Evolutionary conservation across 2,329 filamentous ascomycete species (phyloP), one percentile per base, ranked within the genome.

Genomic region (Diaporthe vexans): DNA sequence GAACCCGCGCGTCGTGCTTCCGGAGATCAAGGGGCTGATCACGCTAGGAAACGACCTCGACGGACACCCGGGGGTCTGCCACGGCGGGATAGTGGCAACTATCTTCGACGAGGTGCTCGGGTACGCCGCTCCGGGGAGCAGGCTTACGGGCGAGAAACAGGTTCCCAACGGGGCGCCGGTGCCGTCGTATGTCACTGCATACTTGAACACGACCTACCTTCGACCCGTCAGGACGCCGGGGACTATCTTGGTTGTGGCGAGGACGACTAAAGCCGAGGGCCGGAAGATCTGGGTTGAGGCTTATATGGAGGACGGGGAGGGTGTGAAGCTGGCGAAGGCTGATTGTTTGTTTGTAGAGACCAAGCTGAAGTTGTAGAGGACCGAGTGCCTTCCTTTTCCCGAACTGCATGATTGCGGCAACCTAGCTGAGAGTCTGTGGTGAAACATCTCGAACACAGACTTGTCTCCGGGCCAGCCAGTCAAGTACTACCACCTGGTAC

Each of bases 91-190:
- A 40, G 85, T 89, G 9, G 86, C 86, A 11, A 86, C 88, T 0
- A 79, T 92, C n/a, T 79, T 93, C 29, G 91, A 93, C 78, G 91
- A 93, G 78, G 81, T 84, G 8, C 87, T 89, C 79, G 89, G 90
- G 0, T 82, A 87, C 8, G 76, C 91, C 24, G 81, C 89, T 13
- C 82, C 82, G 3, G 77, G 86, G 37, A 88, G 89, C 75, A 76
- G 76, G 57, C 40, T 52, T 19, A 37, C 48, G 21, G 29, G 35
- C 46, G 77, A 48, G 72, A 43, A 37, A 6, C 71, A 76, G 17
- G 71, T 70, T 26, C 72, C 80, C 9, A 11, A 3, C 9, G 77
- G 8, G 54, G 75, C 4, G 61, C 78, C 6, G 79, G 80, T 21
- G 81, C 83, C 21, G n/a, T 35, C 46, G 4, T 54, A 61, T 21